Base-by-base conservation (phyloP, 768 basidiomycete genomes). In the Phaeotremella skinneri region DNA sequence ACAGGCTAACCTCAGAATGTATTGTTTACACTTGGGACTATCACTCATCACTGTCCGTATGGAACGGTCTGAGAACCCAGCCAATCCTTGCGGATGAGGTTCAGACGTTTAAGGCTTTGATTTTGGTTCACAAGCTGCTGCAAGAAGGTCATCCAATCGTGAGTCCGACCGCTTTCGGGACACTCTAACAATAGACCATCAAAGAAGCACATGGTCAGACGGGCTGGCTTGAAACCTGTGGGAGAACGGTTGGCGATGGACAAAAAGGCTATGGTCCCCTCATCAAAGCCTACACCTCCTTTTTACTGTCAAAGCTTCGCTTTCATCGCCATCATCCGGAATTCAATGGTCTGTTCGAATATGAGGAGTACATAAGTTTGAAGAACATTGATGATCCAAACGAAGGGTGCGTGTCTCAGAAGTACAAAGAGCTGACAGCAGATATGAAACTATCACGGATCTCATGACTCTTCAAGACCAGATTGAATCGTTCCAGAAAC, bases 11-110 rank as follows among this genome's bases (percentile, higher is more conserved):
- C 2, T 13, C 76, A 98, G 94, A 97, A 81, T 91, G 89, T 70
- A 97, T 99, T 75, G 90, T 98, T 25, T 99, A 92, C 78, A 98
- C 96, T 5, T 97, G 93, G 93, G 96, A 99, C 78, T 98, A 98
- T 72, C 93, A 97, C 71, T 89, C 92, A 20, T 97, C 93, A 32
- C 86, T 90, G 68, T 93, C 93, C 4, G 97, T 98, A 76, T 99
- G 96, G 96, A 91, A 90, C 68, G 91, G 91, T 27, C 82, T 99
- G 5, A 84, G 96, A 29, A 96, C 98, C 1, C 94, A 97, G 64
- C 96, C 96, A 41, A 96, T 99, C 69, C 80, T 99, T 26, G 85
- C 92, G 3, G 96, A 99, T 77, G 96, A 99, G 80, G 85, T 98
- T 0, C 92, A 96, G 79, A 94, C 96, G 0, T 99, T 98, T 83